Conservation (phyloP, 1,284 basidiomycete species). For the Tylopilus orsonianus region DNA sequence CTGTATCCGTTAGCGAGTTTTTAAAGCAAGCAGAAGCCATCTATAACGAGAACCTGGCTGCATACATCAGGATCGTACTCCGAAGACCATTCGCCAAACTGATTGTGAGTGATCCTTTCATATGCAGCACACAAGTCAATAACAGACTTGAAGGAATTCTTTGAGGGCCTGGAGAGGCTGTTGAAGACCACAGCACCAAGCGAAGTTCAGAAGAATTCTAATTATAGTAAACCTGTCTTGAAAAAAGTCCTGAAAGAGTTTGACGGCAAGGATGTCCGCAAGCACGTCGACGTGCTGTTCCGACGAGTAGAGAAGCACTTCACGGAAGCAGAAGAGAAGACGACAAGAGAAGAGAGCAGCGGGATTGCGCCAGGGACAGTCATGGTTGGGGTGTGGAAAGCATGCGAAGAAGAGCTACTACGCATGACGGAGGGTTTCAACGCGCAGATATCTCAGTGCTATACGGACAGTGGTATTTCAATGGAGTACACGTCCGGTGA, state of each 20-base stretch:
- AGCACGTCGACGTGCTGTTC: conserved; percentile 80
- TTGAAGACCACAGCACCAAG: conserved; percentile 79
- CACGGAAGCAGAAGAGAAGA: conserved; percentile 71
- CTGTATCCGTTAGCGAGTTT: conserved; percentile 69
- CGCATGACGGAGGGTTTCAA: conserved; percentile 70
- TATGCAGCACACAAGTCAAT: conserved; percentile 9
- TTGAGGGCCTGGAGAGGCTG: conserved; percentile 87
- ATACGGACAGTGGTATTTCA: conserved; percentile 64
- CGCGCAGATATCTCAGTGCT: conserved; percentile 74
- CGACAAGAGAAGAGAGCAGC: conserved; percentile 55
- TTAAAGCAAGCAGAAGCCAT: conserved; percentile 76
- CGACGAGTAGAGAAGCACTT: conserved; percentile 97
- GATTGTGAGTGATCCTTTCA: conserved; percentile 59
- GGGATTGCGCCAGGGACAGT: conserved; percentile 66
- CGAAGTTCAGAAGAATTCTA: conserved; percentile 77
- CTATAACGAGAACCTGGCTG: conserved; percentile 84
- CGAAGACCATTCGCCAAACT: conserved; percentile 85
- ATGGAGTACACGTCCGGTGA: conserved; percentile 78
- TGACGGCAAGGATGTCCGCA: conserved; percentile 86
- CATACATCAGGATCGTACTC: conserved; percentile 87
- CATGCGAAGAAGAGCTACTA: conserved; percentile 80
- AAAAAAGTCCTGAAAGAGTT: conserved; percentile 89
- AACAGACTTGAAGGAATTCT: conserved; percentile 72
- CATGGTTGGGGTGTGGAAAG: conserved; percentile 83
- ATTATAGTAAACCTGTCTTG: conserved; percentile 74